Evolutionary conservation across 2,329 filamentous ascomycete species (phyloP), one percentile per base, ranked within the genome.

Genomic region (Dactylellina leptospora): DNA sequence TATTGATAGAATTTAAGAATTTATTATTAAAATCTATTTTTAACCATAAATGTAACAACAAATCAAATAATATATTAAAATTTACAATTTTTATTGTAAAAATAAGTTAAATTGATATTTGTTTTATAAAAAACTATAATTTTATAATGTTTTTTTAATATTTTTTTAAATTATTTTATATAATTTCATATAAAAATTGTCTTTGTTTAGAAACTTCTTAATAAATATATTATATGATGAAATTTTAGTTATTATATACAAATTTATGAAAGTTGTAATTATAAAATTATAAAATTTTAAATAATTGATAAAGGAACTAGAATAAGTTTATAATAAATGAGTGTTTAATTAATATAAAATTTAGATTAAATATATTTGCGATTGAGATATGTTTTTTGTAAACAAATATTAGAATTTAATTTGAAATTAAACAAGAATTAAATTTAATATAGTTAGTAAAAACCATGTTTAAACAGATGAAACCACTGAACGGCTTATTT

Each of bases 1-100:
- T 66, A 22, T 77, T 47, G 11, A 75, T 75, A 18, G 75, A 77
- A 56, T 30, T 30, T 16, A 56, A 56, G 13, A 54, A 3, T 25
- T 54, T 3, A 10, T 54, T 1, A 40, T 16, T 25, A 54, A 38
- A 54, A 22, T 6, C 1, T 56, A 56, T 30, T 56, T 27, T 20
- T 56, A 44, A 13, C 16, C 16, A 25, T 27, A 45, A 20, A 56
- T 56, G 20, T 42, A n/a, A 27, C 20, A 56, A 56, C 10, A 56
- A 28, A 56, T 56, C 16, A 30, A 56, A 45, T 18, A 44, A 45
- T 56, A 56, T 56, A 44, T 56, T 11, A 56, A 45, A 18, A 56
- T 11, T 20, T 56, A 27, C 45, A 30, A 56, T 56, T 44, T 56
- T 44, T 56, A 45, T 42, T 56, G n/a, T 16, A 16, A 10, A 56